These are phyloP conservation scores for Pseudohalonectria lignicola DNA, from an alignment of 2,329 filamentous ascomycete species.

Conservation along the genomic window DNA sequence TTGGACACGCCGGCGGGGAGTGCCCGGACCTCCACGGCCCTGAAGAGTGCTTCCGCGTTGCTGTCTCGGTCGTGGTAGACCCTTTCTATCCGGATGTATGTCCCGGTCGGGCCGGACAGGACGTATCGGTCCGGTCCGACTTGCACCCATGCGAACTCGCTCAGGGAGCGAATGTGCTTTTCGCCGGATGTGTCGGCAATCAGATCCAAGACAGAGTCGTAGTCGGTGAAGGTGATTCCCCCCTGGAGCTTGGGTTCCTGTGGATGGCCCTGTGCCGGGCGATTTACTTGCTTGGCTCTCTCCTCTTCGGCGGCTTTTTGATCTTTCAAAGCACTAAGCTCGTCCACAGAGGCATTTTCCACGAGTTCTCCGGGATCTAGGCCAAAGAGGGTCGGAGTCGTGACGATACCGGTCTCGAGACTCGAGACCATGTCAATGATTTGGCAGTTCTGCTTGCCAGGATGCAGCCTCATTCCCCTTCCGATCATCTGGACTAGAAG, in stretches of 20 bases:
- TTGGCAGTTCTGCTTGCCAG: conserved; percentile 79
- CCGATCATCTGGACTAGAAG: conserved; percentile 97
- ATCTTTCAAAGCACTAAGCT: conserved; percentile 45
- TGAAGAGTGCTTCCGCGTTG: conserved; percentile 20
- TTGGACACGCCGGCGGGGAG: conserved; percentile 31
- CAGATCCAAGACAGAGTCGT: conserved; percentile 83
- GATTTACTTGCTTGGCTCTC: conserved; percentile 11
- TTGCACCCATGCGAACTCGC: conserved; percentile 72
- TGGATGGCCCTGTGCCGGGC: not conserved
- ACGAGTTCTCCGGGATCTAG: conserved; percentile 75
- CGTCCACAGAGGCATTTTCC: conserved; percentile 49
- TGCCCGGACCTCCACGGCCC: conserved; percentile 35
- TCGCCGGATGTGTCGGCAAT: conserved; percentile 74
- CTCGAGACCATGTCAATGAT: conserved; percentile 93
- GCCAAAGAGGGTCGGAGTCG: conserved; percentile 85
- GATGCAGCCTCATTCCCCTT: conserved; percentile 73
- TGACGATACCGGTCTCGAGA: conserved; percentile 73
- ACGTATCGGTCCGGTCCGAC: conserved; percentile 61
- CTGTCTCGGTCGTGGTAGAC: conserved; percentile 20
- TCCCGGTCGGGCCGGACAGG: conserved; percentile 53
- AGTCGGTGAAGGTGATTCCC: conserved; percentile 64
- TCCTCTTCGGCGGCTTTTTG: conserved; percentile 32
- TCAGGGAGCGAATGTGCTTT: conserved; percentile 65
- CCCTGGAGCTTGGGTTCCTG: not conserved
- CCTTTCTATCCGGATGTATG: conserved; percentile 44